A percentile compares a stretch with the other conserved stretches of the same genome.
phyloP scores from a whole-genome alignment of 1,284 basidiomycete species.

The Irpex sp. region DNA sequence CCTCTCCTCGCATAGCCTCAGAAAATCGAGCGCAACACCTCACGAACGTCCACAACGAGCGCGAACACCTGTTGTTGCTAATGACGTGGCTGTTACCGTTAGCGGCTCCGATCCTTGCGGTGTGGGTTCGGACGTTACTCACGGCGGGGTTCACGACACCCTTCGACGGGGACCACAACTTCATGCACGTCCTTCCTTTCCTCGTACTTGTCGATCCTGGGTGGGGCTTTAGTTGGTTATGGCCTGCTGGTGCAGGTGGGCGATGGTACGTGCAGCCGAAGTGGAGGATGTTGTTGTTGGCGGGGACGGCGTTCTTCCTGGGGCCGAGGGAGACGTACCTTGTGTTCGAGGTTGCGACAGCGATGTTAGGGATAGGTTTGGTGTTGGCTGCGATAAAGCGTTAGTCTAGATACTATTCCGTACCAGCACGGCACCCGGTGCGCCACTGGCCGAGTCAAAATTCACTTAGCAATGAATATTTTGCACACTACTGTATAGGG shows the following conservation, averaged over 20 bases:
- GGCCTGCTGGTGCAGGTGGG: constrained; percentile 10
- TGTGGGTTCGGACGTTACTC: constrained; percentile 83
- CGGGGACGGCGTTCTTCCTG: constrained; percentile 45
- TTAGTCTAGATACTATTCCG: too few species aligned
- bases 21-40: background rate
- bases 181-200: constrained; percentile 61
- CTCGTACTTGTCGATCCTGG: constrained; percentile 56
- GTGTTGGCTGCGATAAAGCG: background rate
- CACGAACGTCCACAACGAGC: constrained; percentile 38
- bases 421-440: too few species aligned
- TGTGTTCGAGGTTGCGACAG: constrained; percentile 46
- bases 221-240: constrained; percentile 13
- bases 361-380: constrained; percentile 19
- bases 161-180: constrained; percentile 74
- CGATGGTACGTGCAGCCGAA: constrained; percentile 32
- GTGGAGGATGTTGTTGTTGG: constrained; percentile 46
- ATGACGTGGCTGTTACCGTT: constrained; percentile 83
- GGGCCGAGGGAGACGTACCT: constrained; percentile 57
- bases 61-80: constrained; percentile 63
- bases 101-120: constrained; percentile 75
- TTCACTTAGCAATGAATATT: background rate
- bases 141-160: constrained; percentile 69
- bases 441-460: too few species aligned
- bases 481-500: background rate
- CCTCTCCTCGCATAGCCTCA: background rate